These are phyloP conservation scores for Neurospora pannonica DNA, from an alignment of 495 filamentous ascomycete genomes.

Conservation along the genomic window DNA sequence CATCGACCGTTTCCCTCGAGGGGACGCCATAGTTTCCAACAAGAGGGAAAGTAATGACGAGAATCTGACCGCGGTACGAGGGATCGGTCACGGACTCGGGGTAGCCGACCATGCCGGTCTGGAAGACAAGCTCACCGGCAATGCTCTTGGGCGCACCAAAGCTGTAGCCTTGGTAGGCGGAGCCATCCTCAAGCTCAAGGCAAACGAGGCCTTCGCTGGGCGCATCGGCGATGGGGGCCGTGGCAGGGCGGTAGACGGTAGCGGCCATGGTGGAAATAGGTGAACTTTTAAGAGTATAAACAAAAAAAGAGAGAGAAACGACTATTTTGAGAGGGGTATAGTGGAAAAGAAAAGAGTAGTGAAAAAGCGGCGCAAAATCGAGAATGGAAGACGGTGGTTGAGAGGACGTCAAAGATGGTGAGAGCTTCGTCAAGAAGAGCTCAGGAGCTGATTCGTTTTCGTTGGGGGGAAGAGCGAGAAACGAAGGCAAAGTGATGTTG, in stretches of 20 bases:
- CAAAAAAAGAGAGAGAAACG: background rate
- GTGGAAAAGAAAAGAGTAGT: background rate
- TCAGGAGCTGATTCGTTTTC: background rate
- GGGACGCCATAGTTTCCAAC: conserved; percentile 99
- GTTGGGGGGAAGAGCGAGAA: background rate
- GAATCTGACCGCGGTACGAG: conserved; percentile 96
- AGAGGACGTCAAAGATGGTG: background rate
- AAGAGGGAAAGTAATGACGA: conserved; percentile 97
- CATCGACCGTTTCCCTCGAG: conserved; percentile 68
- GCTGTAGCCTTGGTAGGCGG: conserved; percentile 82
- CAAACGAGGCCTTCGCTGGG: conserved; percentile 53
- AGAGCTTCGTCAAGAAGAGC: conserved; percentile 7
- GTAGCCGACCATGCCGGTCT: conserved; percentile 99
- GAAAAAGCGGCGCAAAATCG: background rate
- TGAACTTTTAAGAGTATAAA: background rate
- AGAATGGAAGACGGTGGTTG: conserved; percentile 1
- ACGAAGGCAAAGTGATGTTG: background rate
- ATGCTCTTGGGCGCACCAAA: conserved; percentile 89
- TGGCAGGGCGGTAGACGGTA: conserved; percentile 43
- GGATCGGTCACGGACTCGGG: conserved; percentile 98
- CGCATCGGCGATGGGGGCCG: conserved; percentile 37
- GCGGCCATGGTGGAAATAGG: conserved; percentile 28
- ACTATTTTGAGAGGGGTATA: background rate
- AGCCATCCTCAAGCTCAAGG: conserved; percentile 86
- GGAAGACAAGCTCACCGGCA: conserved; percentile 95